These are phyloP conservation scores for Botryotinia globosa DNA, from an alignment of 2,329 filamentous ascomycete species.

Conservation along the genomic window DNA sequence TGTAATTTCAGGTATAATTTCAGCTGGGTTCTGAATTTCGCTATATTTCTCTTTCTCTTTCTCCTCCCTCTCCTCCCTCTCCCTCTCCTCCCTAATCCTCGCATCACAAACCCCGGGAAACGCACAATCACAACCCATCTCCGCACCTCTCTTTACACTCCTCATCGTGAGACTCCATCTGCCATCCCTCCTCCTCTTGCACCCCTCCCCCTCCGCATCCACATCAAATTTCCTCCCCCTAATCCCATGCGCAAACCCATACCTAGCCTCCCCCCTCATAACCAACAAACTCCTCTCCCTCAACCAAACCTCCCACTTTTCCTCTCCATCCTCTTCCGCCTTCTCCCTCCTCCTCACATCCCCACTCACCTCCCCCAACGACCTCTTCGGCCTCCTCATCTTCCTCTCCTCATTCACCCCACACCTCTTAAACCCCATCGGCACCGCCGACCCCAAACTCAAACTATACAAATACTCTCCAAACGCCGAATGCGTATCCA, in stretches of 20 bases:
- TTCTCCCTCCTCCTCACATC: neutral
- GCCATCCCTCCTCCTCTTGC: constrained; percentile 13
- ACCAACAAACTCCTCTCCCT: constrained; percentile 18
- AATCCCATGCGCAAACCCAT: constrained; percentile 21
- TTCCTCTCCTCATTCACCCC: constrained; percentile 8
- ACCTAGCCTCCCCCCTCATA: constrained; percentile 21
- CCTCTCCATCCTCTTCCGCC: neutral
- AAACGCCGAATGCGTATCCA: constrained; percentile 53
- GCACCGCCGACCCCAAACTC: neutral
- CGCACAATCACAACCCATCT: constrained; percentile 16
- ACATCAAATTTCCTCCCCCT: constrained; percentile 22
- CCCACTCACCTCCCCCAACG: neutral
- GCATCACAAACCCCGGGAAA: constrained; percentile 24
- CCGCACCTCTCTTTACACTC: constrained; percentile 13
- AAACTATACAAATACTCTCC: constrained; percentile 39
- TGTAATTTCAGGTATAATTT: neutral
- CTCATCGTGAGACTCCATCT: constrained; percentile 25
- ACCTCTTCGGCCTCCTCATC: constrained; percentile 7
- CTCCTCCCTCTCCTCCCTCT: neutral
- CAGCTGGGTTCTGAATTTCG: rapidly evolving
- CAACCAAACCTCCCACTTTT: constrained; percentile 17
- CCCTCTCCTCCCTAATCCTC: constrained; percentile 20
- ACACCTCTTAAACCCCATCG: constrained; percentile 10
- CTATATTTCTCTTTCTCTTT: neutral
- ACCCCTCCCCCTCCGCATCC: neutral